These are phyloP conservation scores for Plasmodium yoelii DNA, from an alignment of 169 alveolate species.

Conservation along the genomic window DNA sequence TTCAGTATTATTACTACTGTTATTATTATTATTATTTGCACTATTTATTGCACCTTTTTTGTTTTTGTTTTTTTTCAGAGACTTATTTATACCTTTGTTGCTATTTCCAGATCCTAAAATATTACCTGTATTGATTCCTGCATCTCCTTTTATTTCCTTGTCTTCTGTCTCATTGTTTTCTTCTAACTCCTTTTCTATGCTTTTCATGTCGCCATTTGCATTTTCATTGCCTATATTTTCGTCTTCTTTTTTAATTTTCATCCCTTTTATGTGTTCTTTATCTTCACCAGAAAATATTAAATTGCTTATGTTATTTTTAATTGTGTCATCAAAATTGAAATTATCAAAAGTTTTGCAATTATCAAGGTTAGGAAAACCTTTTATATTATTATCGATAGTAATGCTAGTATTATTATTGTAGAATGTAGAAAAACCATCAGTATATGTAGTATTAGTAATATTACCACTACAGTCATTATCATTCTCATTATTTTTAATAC, in stretches of 20 bases:
- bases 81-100: constrained; percentile 7
- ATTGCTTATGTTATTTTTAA: constrained; percentile 4
- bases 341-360: constrained; percentile 56
- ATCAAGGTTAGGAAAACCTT: constrained; percentile 9
- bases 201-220: neutral
- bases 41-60: constrained; percentile 14
- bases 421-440: too few species aligned
- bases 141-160: constrained; percentile 2
- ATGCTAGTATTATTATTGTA: neutral
- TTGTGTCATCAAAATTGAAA: constrained; percentile 43
- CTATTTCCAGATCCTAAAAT: neutral
- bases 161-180: neutral
- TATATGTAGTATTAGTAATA: too few species aligned
- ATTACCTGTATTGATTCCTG: neutral
- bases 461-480: too few species aligned
- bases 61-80: constrained; percentile 34
- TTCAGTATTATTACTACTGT: constrained; percentile 3
- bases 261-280: constrained; percentile 11
- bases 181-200: neutral
- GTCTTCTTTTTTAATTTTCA: neutral
- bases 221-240: neutral
- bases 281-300: constrained; percentile 27
- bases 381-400: constrained; percentile 13
- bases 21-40: constrained; percentile 1
- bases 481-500: neutral